phyloP scores from a whole-genome alignment of 2,329 filamentous ascomycete species.

The Parastagonospora avenae region DNA sequence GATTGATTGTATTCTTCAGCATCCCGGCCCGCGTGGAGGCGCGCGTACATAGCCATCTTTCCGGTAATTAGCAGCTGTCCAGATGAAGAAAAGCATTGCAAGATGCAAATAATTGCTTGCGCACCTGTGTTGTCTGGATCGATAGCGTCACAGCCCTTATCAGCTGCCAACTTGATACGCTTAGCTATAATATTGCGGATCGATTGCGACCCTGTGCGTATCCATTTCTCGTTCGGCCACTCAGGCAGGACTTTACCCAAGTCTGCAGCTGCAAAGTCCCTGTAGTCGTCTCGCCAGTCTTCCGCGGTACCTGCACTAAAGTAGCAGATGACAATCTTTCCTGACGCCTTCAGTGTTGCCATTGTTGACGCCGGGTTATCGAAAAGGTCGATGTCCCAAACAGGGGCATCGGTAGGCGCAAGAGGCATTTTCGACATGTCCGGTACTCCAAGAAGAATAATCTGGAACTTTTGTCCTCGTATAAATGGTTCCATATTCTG shows the following conservation, averaged over 20 bases:
- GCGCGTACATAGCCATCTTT: conserved; percentile 28
- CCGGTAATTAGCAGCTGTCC: background rate
- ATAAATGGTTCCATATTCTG: conserved; percentile 23
- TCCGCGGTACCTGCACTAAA: conserved; percentile 40
- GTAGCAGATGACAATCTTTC: conserved; percentile 40
- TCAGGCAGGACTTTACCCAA: conserved; percentile 33
- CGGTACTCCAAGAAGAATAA: conserved; percentile 29
- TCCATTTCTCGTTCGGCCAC: conserved; percentile 41
- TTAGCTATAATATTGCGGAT: conserved; percentile 37
- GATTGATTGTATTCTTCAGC: background rate
- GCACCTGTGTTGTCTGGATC: conserved; percentile 41
- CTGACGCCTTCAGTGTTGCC: conserved; percentile 23
- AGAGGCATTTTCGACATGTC: conserved; percentile 35
- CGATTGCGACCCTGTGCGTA: conserved; percentile 26
- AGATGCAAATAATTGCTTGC: background rate
- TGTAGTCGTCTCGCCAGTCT: conserved; percentile 36
- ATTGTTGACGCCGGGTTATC: conserved; percentile 31
- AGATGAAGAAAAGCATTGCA: background rate
- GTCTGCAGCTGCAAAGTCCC: conserved; percentile 28
- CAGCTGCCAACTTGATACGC: conserved; percentile 33
- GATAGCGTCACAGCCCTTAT: conserved; percentile 41
- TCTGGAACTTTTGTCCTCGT: conserved; percentile 36
- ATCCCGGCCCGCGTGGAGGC: too few relatives aligned
- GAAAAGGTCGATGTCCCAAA: conserved; percentile 41
- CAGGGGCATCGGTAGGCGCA: conserved; percentile 29